Percentiles rank a stretch among this genome's conserved stretches.
Evolutionary conservation across 108 stramenopile genomes (phyloP).

Genomic region (Cyclotella atomus): DNA sequence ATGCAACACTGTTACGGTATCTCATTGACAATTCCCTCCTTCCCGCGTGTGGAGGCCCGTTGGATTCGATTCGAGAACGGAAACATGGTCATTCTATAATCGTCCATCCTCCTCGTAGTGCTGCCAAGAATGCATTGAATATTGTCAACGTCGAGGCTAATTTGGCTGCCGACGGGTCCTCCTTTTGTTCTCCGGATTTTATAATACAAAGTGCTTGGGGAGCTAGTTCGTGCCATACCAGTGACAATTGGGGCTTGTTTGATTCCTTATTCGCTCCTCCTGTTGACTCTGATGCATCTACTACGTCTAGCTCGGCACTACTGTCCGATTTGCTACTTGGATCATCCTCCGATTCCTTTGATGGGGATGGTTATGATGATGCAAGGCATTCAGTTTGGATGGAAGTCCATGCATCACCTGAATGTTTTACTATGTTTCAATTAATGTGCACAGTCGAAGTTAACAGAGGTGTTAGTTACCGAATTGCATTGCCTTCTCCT

Average conservation of each 20-base stretch:
- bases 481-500: slow-evolving; percentile 22
- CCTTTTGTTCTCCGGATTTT: slow-evolving; percentile 42
- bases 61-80: slow-evolving; percentile 44
- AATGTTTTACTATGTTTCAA: slow-evolving; percentile 18
- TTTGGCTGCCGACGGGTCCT: slow-evolving; percentile 46
- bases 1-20: slow-evolving; percentile 44
- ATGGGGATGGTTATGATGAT: background rate
- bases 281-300: background rate
- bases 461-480: slow-evolving; percentile 33
- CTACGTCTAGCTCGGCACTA: too few species aligned
- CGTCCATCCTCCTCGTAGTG: slow-evolving; percentile 18
- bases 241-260: slow-evolving; percentile 47
- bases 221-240: slow-evolving; percentile 36
- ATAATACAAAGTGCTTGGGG: slow-evolving; percentile 37
- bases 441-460: slow-evolving; percentile 24
- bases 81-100: slow-evolving; percentile 49
- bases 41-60: slow-evolving; percentile 44
- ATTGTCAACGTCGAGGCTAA: slow-evolving; percentile 39
- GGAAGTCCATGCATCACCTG: slow-evolving; percentile 35
- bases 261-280: slow-evolving; percentile 38
- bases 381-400: slow-evolving; percentile 46
- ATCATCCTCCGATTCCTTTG: slow-evolving; percentile 31
- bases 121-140: background rate
- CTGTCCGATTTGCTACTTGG: slow-evolving; percentile 43
- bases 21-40: slow-evolving; percentile 38